Evolutionary conservation across 345 rosid species (phyloP), one percentile per base, ranked within the genome.

Genomic region (Gossypium arboreum): DNA sequence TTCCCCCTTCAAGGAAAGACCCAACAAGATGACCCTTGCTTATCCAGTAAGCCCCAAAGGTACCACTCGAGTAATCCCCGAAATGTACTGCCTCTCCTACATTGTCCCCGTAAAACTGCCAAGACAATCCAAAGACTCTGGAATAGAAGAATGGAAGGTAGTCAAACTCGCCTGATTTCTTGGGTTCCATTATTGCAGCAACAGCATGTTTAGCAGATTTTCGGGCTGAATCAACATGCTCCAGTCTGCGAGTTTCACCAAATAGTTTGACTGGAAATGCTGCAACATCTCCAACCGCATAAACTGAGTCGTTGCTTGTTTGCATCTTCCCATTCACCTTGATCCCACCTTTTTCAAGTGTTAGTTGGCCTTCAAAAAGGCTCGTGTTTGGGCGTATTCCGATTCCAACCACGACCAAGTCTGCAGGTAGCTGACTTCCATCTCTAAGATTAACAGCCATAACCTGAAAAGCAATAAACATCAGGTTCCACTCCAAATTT

Each of bases 121-220:
- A 95, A 2, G 97, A 95, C 73, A 93, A 80, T 61, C 97, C 75
- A 58, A 95, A 93, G 76, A 93, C 86, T 81, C 98, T 84, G 74
- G 99, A 95, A 84, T 95, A 93, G 90, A 93, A 95, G 87, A 91
- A 95, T 13, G 99, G 99, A 17, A 93, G 83, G 86, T 91, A 93
- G 79, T 89, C 90, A 18, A 90, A 95, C 7, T 93, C 97, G 7
- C 84, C 88, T 0, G 89, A 83, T 78, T 89, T 93, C 34, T 83
- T 84, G 18, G 92, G 91, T 58, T 90, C 91, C 91, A 93, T 82
- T 80, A 93, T 91, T 2, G 89, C 86, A 60, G 93, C 77, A 74
- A 93, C 96, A 25, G 91, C 97, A 55, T 93, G 93, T 57, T 81
- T 86, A 45, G 98, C 99, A 12, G 98, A 86, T 85, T 89, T 91